Conservation (phyloP, 2,329 filamentous ascomycete genomes). For the Botrytis deweyae region DNA sequence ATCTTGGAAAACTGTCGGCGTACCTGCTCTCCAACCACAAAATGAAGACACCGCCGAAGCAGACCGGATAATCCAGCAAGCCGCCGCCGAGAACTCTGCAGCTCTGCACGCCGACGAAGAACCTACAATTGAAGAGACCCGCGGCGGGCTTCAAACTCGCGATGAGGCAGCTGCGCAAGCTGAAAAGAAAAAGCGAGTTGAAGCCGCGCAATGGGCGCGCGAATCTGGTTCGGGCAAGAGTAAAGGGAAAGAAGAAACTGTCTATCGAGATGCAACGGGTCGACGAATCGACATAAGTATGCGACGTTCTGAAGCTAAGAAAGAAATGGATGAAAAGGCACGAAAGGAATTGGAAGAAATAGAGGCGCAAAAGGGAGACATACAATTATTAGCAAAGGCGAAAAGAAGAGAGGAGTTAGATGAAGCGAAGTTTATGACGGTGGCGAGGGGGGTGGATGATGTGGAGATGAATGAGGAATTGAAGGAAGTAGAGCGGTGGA, state of each 20-base stretch:
- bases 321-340: conserved; percentile 70
- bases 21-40: conserved; percentile 39
- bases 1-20: conserved; percentile 71
- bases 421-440: conserved; percentile 77
- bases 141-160: conserved; percentile 83
- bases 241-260: conserved; percentile 69
- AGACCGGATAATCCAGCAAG: conserved; percentile 73
- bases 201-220: conserved; percentile 52
- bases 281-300: conserved; percentile 91
- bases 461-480: conserved; percentile 81
- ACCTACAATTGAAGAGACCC: conserved; percentile 82
- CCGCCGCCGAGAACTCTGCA: conserved; percentile 64
- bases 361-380: conserved; percentile 77
- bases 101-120: conserved; percentile 50
- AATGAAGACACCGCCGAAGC: conserved; percentile 62
- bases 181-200: conserved; percentile 63
- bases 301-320: conserved; percentile 83
- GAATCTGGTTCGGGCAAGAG: conserved; percentile 41
- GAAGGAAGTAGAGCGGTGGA: conserved; percentile 77
- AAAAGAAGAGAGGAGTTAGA: conserved; percentile 65
- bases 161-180: conserved; percentile 71
- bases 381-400: conserved; percentile 70
- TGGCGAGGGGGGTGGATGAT: conserved; percentile 83
- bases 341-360: conserved; percentile 63
- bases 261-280: conserved; percentile 92